Conservation (phyloP, 352 stramenopile species). For the Pythium phragmiticola region DNA sequence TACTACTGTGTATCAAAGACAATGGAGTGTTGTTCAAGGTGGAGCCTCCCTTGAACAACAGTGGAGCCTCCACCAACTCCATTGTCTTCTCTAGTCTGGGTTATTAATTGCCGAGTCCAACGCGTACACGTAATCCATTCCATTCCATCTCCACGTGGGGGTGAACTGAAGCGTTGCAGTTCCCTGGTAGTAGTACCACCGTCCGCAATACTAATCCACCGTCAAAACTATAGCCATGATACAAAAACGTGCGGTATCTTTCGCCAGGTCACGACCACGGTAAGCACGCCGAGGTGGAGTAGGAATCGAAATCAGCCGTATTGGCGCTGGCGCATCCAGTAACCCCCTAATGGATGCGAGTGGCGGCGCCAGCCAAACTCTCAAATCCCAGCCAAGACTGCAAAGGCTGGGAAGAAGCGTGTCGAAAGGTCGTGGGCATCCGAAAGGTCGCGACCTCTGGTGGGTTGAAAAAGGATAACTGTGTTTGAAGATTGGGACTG, state of each 20-base stretch:
- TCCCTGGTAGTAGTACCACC: too few species aligned
- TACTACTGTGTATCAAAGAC: too few species aligned
- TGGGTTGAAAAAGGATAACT: neutral
- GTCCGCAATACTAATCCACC: neutral
- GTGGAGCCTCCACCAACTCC: too few species aligned
- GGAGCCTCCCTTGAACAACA: too few species aligned
- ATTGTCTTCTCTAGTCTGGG: too few species aligned
- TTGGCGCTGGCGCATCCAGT: neutral
- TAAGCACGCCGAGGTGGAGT: too few species aligned
- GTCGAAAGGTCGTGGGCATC: slow-evolving; percentile 2
- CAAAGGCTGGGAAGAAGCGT: neutral
- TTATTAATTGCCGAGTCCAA: too few species aligned
- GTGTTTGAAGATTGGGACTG: neutral
- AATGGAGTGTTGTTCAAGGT: too few species aligned
- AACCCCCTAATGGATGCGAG: neutral
- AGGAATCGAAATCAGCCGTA: too few species aligned
- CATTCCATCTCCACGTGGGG: too few species aligned
- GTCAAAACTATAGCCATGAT: neutral
- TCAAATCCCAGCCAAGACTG: neutral
- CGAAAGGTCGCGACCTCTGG: slow-evolving; percentile 18
- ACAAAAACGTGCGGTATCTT: neutral
- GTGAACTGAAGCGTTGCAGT: too few species aligned
- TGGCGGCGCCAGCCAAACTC: neutral
- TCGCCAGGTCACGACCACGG: neutral
- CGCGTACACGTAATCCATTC: too few species aligned